A percentile compares a stretch with the other conserved stretches of the same genome.
phyloP scores from a whole-genome alignment of 345 rosid species.

The Lumnitzera littorea region DNA sequence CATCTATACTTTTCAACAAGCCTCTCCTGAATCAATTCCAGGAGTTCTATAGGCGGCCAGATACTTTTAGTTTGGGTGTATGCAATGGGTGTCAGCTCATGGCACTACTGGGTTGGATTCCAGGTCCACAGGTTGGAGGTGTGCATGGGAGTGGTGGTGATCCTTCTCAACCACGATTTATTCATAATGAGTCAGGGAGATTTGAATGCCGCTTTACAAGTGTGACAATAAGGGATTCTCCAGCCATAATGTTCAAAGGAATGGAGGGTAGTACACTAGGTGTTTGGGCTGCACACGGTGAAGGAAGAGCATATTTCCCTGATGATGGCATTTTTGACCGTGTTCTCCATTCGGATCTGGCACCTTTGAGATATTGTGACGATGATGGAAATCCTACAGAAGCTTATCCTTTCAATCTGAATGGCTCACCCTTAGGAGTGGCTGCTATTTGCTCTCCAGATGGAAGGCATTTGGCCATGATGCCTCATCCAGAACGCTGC shows the following conservation, averaged over 20 bases:
- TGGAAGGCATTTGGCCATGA: slow-evolving; percentile 94
- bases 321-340: slow-evolving; percentile 77
- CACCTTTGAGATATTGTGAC: slow-evolving; percentile 80
- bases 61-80: slow-evolving; percentile 86
- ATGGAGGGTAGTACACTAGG: slow-evolving; percentile 95
- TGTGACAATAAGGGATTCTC: slow-evolving; percentile 68
- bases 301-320: slow-evolving; percentile 89
- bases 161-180: slow-evolving; percentile 74
- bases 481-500: slow-evolving; percentile 99
- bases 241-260: slow-evolving; percentile 87
- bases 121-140: slow-evolving; percentile 88
- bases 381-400: slow-evolving; percentile 80
- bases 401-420: slow-evolving; percentile 78
- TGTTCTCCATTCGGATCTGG: slow-evolving; percentile 58
- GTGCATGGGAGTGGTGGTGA: slow-evolving; percentile 69
- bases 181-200: slow-evolving; percentile 90
- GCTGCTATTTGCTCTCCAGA: slow-evolving; percentile 93
- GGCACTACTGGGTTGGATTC: slow-evolving; percentile 93
- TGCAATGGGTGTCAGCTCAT: slow-evolving; percentile 96
- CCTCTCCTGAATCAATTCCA: slow-evolving; percentile 73
- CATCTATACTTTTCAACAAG: slow-evolving; percentile 74
- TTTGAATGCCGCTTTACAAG: slow-evolving; percentile 90
- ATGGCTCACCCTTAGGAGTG: slow-evolving; percentile 94
- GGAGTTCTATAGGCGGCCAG: slow-evolving; percentile 79
- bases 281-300: slow-evolving; percentile 97